phyloP scores from a whole-genome alignment of 225 moss, liverwort and hornwort genomes.

The Marchantia paleacea region DNA sequence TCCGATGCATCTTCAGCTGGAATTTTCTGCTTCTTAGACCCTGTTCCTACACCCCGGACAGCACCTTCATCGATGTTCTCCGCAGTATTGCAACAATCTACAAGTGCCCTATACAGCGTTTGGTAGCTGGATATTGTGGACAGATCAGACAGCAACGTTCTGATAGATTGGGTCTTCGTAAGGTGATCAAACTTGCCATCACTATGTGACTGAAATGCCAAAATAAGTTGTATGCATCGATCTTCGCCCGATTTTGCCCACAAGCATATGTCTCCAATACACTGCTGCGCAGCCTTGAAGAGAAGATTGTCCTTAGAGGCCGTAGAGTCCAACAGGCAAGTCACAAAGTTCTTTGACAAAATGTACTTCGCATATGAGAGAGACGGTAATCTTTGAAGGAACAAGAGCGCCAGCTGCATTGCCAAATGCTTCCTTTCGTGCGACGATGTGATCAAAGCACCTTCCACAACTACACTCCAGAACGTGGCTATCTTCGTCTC shows the following conservation, averaged over 20 bases:
- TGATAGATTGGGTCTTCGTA: conserved; percentile 62
- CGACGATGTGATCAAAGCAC: conserved; percentile 69
- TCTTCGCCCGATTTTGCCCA: conserved; percentile 72
- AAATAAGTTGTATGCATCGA: conserved; percentile 57
- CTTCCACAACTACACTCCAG: conserved; percentile 73
- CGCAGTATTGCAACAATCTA: conserved; percentile 21
- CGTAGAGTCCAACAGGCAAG: conserved; percentile 65
- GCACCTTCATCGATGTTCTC: conserved; percentile 33
- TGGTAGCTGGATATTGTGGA: conserved; percentile 49
- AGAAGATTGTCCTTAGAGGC: conserved; percentile 67
- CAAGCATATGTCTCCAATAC: conserved; percentile 59
- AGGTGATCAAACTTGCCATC: conserved; percentile 75
- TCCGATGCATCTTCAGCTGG: conserved; percentile 10
- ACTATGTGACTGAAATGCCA: conserved; percentile 61
- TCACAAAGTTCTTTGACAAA: conserved; percentile 61
- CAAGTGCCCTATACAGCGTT: conserved; percentile 26
- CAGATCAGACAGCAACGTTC: conserved; percentile 52
- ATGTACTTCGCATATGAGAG: conserved; percentile 53
- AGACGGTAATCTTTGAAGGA: conserved; percentile 67
- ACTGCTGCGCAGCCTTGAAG: conserved; percentile 67
- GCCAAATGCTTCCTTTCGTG: conserved; percentile 93
- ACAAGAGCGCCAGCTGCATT: conserved; percentile 77
- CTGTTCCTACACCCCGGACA: neutral
- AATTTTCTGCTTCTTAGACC: conserved; percentile 27
- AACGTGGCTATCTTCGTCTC: conserved; percentile 54